Evolutionary conservation across 805 yeast genomes (phyloP).

Genomic region (Candida boleticola): DNA sequence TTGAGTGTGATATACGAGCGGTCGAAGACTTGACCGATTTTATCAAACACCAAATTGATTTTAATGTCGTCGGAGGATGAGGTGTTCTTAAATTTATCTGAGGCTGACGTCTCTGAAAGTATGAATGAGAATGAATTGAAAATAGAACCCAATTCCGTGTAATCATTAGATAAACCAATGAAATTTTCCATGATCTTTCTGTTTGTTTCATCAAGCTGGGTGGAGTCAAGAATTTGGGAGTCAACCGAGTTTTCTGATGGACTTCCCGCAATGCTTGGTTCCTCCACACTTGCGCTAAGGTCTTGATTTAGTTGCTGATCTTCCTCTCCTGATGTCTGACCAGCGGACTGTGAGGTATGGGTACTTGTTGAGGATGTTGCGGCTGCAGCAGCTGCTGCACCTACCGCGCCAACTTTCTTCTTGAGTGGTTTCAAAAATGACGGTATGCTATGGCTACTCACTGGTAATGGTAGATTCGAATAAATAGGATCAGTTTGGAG

Average conservation of each 20-base stretch:
- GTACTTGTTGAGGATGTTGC: not conserved
- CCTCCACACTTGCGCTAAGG: conserved; percentile 1
- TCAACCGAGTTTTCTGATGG: not conserved
- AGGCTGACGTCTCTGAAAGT: conserved; percentile 21
- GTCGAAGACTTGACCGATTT: conserved; percentile 84
- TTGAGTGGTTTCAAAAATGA: conserved; percentile 28
- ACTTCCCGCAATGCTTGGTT: not conserved
- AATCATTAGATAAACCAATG: conserved; percentile 58
- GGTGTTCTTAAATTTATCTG: not conserved
- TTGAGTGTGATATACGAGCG: conserved; percentile 54
- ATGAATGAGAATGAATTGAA: conserved; percentile 56
- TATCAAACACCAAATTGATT: conserved; percentile 52
- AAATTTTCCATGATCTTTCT: conserved; percentile 54
- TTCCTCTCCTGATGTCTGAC: not conserved
- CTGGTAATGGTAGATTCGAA: conserved; percentile 32
- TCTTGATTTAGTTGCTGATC: conserved; percentile 1
- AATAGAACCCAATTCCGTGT: conserved; percentile 69
- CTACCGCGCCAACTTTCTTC: conserved; percentile 10
- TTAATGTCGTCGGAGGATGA: conserved; percentile 22
- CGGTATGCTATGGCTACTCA: conserved; percentile 20
- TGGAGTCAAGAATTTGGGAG: conserved; percentile 20
- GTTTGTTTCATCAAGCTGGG: conserved; percentile 57
- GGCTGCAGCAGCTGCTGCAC: conserved; percentile 1
- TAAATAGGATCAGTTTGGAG: conserved; percentile 35
- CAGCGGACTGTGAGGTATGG: no score